Evolutionary conservation across 208 protist species (phyloP), one percentile per base, ranked within the genome.

Genomic region (Leptomonas seymouri): DNA sequence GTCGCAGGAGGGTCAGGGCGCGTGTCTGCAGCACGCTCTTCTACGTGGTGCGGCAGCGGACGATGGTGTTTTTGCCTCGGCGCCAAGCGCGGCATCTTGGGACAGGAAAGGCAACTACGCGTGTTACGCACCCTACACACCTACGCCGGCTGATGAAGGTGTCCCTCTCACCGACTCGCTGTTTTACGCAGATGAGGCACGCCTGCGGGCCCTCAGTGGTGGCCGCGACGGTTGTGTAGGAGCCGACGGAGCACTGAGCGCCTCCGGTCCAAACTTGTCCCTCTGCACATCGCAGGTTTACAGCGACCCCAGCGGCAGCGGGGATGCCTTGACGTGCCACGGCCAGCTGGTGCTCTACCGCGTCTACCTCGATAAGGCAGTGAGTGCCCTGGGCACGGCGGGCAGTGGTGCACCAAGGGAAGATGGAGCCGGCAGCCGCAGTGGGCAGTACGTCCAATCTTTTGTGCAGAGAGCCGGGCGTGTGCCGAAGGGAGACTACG

Each of bases 131-230:
- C 14, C 48, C 36, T 66, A 67, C 39, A 45, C 55, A 12, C 72
- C 60, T 8, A 41, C 68, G 3, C 55, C 76, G n/a, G 41, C 60
- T 27, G 67, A 67, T n/a, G 80, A 93, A 31, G 91, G 91, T 27
- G 78, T 98, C 6, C 86, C 93, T 0, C 75, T 98, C 5, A 95
- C 89, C 7, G 96, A 98, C 71, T 94, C 86, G 53, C 78, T 97
- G 34, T 94, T 89, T 67, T 78, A 91, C 55, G 87, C 88, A 5
- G 91, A 98, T 50, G 84, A 96, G 67, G 83, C 71, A 42, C 87
- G 91, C 11, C 75, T 97, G 41, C 65, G 66, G 7, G 60, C 49
- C 14, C 45, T 73, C 41, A 64, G 59, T 23, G 61, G 69, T 30
- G 48, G 61, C 15, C 59, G 76, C 9, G 54, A 25, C 74, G 78